Evolutionary conservation across 2,329 filamentous ascomycete genomes (phyloP).

Genomic region (Colletotrichum shisoi): DNA sequence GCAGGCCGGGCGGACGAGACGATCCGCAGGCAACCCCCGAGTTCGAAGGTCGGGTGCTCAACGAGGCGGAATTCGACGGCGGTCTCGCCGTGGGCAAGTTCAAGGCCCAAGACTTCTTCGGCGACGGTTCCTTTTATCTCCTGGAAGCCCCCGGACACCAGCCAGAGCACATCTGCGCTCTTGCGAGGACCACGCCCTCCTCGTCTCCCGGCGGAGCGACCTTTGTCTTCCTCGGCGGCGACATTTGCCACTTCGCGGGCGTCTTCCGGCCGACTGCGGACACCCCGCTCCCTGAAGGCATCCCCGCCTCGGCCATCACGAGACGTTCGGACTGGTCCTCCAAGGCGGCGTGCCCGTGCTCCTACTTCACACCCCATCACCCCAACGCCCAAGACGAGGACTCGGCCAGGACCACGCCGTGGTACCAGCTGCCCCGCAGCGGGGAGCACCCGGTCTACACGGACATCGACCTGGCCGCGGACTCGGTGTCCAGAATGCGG

Average conservation of each 20-base stretch:
- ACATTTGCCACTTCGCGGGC: constrained; percentile 40
- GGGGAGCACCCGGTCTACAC: constrained; percentile 29
- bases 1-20: constrained; percentile 18
- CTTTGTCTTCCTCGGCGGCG: constrained; percentile 42
- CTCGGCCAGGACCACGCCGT: constrained; percentile 8
- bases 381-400: constrained; percentile 9
- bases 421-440: constrained; percentile 17
- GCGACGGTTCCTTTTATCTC: constrained; percentile 53
- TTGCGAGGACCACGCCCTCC: constrained; percentile 39
- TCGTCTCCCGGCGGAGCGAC: constrained; percentile 29
- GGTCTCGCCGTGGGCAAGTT: constrained; percentile 47
- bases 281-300: constrained; percentile 17
- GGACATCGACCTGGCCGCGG: constrained; percentile 14
- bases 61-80: constrained; percentile 39
- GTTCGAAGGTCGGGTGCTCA: constrained; percentile 35
- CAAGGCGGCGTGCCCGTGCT: constrained; percentile 24
- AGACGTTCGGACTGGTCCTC: constrained; percentile 19
- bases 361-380: constrained; percentile 29
- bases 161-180: constrained; percentile 41
- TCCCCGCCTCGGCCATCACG: constrained; percentile 14
- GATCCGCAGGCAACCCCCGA: constrained; percentile 32
- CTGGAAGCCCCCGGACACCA: constrained; percentile 46
- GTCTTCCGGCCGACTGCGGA: constrained; percentile 27
- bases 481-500: constrained; percentile 32
- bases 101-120: constrained; percentile 53